Percentiles rank a stretch among this genome's conserved stretches.
These are phyloP conservation scores for Torulaspora indica DNA, from an alignment of 805 yeast species.

Conservation along the genomic window DNA sequence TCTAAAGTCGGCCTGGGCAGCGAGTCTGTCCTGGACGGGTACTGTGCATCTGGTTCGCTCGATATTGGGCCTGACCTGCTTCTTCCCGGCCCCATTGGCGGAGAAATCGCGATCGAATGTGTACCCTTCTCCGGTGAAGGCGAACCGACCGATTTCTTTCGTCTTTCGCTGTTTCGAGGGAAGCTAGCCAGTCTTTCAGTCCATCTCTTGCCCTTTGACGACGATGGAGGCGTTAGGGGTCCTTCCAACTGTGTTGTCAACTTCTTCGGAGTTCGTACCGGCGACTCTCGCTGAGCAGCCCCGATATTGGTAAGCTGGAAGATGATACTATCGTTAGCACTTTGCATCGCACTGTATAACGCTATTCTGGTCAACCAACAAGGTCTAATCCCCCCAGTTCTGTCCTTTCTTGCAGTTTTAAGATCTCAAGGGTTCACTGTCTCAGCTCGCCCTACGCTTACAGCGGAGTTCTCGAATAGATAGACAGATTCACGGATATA, in stretches of 20 bases:
- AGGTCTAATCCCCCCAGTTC: not conserved
- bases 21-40: slow-evolving; percentile 28
- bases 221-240: slow-evolving; percentile 17
- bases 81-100: slow-evolving; percentile 1
- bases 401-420: not conserved
- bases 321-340: slow-evolving; percentile 12
- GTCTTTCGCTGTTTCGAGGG: slow-evolving; percentile 15
- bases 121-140: not conserved
- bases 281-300: slow-evolving; percentile 10
- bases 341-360: slow-evolving; percentile 4
- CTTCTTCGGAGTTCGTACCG: slow-evolving; percentile 12
- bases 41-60: slow-evolving; percentile 1
- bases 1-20: slow-evolving; percentile 28
- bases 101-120: slow-evolving; percentile 4
- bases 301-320: slow-evolving; percentile 20
- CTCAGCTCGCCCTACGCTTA: not conserved
- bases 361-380: not conserved
- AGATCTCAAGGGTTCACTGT: not conserved
- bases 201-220: slow-evolving; percentile 27
- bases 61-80: slow-evolving; percentile 6
- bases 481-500: not conserved
- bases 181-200: slow-evolving; percentile 22
- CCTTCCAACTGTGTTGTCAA: slow-evolving; percentile 4
- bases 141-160: slow-evolving; percentile 11
- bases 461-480: slow-evolving; percentile 2